Conservation (phyloP, 306 rosid genomes). For the Alnus rubra region DNA sequence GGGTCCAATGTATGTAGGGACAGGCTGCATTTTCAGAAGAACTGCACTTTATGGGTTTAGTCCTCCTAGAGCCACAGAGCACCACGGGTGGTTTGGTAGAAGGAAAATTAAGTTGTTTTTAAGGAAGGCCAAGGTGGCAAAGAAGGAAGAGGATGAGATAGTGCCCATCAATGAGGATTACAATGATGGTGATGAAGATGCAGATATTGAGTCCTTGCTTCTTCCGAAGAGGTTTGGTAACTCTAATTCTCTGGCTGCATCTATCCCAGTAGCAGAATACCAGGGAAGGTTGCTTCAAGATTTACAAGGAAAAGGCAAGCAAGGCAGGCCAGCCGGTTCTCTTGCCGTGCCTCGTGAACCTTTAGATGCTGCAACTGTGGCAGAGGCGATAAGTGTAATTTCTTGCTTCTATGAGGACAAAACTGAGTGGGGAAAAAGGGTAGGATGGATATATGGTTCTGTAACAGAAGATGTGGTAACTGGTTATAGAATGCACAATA, state of each 20-base stretch:
- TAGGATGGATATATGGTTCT: conserved; percentile 94
- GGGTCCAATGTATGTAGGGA: conserved; percentile 90
- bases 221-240: conserved; percentile 79
- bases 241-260: conserved; percentile 64
- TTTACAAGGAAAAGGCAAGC: conserved; percentile 53
- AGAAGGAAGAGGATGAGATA: conserved; percentile 65
- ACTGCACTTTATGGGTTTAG: conserved; percentile 86
- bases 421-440: conserved; percentile 90
- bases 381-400: conserved; percentile 80
- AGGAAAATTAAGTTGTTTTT: conserved; percentile 60
- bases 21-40: conserved; percentile 84
- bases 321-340: conserved; percentile 81
- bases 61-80: conserved; percentile 85
- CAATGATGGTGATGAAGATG: conserved; percentile 54
- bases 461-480: conserved; percentile 93
- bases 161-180: conserved; percentile 46
- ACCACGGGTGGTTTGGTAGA: conserved; percentile 74
- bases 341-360: conserved; percentile 82
- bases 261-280: conserved; percentile 81
- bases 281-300: conserved; percentile 83
- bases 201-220: conserved; percentile 78
- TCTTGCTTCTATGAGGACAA: conserved; percentile 86
- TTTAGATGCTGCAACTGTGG: conserved; percentile 77
- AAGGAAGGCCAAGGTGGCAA: conserved; percentile 50
- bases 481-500: conserved; percentile 84